A percentile compares a stretch with the other conserved stretches of the same genome.
These are phyloP conservation scores for Cercospora janseana DNA, from an alignment of 2,329 filamentous ascomycete genomes.

Conservation along the genomic window DNA sequence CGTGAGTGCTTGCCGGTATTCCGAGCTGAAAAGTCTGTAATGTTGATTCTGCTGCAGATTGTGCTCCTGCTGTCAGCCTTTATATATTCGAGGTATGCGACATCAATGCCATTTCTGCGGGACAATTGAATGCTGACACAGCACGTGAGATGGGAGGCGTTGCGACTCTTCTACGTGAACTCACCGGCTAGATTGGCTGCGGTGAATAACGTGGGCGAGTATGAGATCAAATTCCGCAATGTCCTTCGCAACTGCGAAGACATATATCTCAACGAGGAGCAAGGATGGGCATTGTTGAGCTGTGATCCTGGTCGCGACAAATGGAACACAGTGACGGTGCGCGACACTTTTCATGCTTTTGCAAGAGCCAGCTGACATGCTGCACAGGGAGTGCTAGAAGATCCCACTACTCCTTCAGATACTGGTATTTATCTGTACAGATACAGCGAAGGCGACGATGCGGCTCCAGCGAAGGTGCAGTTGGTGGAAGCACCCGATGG, in stretches of 20 bases:
- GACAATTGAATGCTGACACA: background rate
- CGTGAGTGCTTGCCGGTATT: background rate
- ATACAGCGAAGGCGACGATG: conserved; percentile 34
- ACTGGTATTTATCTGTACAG: conserved; percentile 43
- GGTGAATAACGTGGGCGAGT: conserved; percentile 20
- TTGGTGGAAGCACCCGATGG: conserved; percentile 32
- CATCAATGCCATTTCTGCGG: background rate
- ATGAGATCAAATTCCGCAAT: conserved; percentile 39
- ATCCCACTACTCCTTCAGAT: conserved; percentile 20
- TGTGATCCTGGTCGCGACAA: conserved; percentile 45
- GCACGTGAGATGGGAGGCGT: background rate
- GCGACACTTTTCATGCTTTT: conserved; percentile 2
- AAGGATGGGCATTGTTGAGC: conserved; percentile 43
- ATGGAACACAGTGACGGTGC: conserved; percentile 50
- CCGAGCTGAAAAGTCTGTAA: background rate
- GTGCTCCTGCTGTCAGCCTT: conserved; percentile 21
- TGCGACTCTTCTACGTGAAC: conserved; percentile 28
- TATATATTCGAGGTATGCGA: conserved; percentile 24
- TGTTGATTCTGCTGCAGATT: conserved; percentile 4
- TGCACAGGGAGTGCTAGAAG: conserved; percentile 34
- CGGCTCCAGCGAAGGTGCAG: conserved; percentile 30
- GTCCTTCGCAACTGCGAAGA: conserved; percentile 47
- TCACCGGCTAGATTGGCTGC: conserved; percentile 18
- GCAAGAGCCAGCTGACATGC: background rate
- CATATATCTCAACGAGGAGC: conserved; percentile 39